phyloP scores from a whole-genome alignment of 2,329 filamentous ascomycete genomes.

The Aspergillus persii region DNA sequence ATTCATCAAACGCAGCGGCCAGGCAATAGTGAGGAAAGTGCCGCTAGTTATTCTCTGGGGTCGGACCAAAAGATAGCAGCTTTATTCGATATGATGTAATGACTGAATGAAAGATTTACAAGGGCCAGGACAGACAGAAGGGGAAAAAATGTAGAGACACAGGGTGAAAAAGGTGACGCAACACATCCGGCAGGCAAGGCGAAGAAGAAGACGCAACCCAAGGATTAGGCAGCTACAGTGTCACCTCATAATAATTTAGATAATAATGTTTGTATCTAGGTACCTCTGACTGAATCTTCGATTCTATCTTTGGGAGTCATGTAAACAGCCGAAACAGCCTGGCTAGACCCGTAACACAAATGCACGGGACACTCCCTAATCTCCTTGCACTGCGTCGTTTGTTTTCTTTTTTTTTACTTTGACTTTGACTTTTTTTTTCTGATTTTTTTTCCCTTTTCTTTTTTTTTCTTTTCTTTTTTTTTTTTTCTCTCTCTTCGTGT shows the following conservation, averaged over 20 bases:
- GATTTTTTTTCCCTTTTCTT: constrained; percentile 11
- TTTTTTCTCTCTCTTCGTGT: constrained; percentile 6
- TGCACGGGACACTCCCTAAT: not conserved
- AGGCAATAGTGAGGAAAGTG: constrained; percentile 13
- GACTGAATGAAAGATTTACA: not conserved
- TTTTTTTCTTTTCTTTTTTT: constrained; percentile 6
- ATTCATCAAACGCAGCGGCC: constrained; percentile 30
- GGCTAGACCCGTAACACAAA: constrained; percentile 5
- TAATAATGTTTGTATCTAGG: not conserved
- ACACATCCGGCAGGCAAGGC: not conserved
- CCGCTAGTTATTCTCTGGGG: constrained; percentile 24
- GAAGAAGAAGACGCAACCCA: not conserved
- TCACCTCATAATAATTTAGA: not conserved
- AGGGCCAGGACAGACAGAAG: not conserved
- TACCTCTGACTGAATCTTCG: too few species aligned
- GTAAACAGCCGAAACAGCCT: constrained; percentile 1
- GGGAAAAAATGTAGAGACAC: not conserved
- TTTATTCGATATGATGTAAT: constrained; percentile 34
- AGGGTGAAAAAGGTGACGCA: too few species aligned
- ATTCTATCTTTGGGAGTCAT: not conserved
- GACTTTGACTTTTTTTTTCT: constrained; percentile 2
- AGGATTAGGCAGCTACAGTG: not conserved
- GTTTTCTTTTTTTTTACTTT: constrained; percentile 5
- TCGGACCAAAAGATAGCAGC: constrained; percentile 35
- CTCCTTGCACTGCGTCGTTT: not conserved